Evolutionary conservation across 2,329 filamentous ascomycete species (phyloP).

Genomic region (Tolypocladium tundrense): DNA sequence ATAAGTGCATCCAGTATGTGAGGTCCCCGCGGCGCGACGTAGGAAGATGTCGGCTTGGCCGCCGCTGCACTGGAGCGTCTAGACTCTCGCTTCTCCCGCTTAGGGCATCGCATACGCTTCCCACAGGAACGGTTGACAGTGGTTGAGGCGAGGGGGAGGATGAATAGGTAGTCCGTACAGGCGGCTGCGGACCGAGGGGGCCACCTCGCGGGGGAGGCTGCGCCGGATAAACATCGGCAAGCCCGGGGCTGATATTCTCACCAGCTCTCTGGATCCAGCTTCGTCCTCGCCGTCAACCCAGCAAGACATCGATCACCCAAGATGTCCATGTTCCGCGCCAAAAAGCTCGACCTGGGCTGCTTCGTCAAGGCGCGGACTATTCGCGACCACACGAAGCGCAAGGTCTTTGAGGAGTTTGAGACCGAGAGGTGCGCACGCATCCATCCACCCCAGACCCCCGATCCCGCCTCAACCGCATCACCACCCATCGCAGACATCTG

Average conservation of each 20-base stretch:
- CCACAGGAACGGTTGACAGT: neutral
- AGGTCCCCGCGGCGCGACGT: neutral
- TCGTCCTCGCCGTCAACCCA: neutral
- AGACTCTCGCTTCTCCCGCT: neutral
- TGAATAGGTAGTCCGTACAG: too few relatives aligned
- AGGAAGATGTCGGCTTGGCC: neutral
- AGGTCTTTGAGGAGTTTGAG: slow-evolving; percentile 79
- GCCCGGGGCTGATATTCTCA: neutral
- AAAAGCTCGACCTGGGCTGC: slow-evolving; percentile 81
- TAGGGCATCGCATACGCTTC: neutral
- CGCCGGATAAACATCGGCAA: neutral
- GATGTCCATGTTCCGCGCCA: slow-evolving; percentile 81
- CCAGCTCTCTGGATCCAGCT: neutral
- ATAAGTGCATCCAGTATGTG: neutral
- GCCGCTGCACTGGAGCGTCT: neutral
- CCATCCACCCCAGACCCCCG: neutral
- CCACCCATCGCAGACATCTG: neutral
- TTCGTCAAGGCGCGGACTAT: slow-evolving; percentile 80
- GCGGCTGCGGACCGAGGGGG: too few relatives aligned
- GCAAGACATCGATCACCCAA: slow-evolving; percentile 20
- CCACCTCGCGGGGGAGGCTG: too few relatives aligned
- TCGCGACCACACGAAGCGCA: slow-evolving; percentile 93
- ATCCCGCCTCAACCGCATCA: neutral
- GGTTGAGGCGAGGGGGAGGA: neutral
- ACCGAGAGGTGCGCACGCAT: slow-evolving; percentile 60